Conservation (phyloP, 129 eudicot species). For the Smallanthus sonchifolius region DNA sequence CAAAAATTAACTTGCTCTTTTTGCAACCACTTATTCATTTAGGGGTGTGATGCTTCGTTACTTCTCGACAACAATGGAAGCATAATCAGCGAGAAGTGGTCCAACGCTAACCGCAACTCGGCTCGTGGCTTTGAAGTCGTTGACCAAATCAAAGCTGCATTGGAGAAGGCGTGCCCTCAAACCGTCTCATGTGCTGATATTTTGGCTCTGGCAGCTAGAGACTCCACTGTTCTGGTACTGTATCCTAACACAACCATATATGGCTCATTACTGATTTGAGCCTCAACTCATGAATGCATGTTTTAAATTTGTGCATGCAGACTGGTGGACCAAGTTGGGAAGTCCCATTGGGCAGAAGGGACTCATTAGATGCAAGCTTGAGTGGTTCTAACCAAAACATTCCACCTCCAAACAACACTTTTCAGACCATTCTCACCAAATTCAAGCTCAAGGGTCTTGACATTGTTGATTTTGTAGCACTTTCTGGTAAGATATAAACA, state of each 20-base stretch:
- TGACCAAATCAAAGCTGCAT: slow-evolving; percentile 42
- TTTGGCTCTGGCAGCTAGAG: slow-evolving; percentile 45
- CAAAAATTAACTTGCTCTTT: too few relatives aligned
- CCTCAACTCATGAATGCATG: background rate
- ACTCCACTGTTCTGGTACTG: slow-evolving; percentile 35
- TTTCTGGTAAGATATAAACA: slow-evolving; percentile 28
- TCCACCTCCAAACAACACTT: slow-evolving; percentile 58
- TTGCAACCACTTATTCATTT: background rate
- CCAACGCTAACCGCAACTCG: slow-evolving; percentile 45
- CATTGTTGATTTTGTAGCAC: slow-evolving; percentile 40
- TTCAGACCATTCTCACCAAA: slow-evolving; percentile 50
- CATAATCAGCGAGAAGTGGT: slow-evolving; percentile 37
- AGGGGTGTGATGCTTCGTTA: slow-evolving; percentile 65
- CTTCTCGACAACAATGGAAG: slow-evolving; percentile 38
- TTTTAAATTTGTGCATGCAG: slow-evolving; percentile 21
- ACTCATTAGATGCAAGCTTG: slow-evolving; percentile 47
- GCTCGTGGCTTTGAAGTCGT: slow-evolving; percentile 43
- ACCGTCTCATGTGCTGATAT: slow-evolving; percentile 51
- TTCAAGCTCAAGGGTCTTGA: slow-evolving; percentile 48
- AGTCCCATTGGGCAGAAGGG: slow-evolving; percentile 52
- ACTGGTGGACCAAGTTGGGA: slow-evolving; percentile 56
- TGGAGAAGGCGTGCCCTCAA: slow-evolving; percentile 50
- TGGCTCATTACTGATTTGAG: background rate
- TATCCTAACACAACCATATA: background rate
- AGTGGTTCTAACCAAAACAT: slow-evolving; percentile 55